Evolutionary conservation across 129 eudicot species (phyloP), one percentile per base, ranked within the genome.

Genomic region (Ambrosia artemisiifolia): DNA sequence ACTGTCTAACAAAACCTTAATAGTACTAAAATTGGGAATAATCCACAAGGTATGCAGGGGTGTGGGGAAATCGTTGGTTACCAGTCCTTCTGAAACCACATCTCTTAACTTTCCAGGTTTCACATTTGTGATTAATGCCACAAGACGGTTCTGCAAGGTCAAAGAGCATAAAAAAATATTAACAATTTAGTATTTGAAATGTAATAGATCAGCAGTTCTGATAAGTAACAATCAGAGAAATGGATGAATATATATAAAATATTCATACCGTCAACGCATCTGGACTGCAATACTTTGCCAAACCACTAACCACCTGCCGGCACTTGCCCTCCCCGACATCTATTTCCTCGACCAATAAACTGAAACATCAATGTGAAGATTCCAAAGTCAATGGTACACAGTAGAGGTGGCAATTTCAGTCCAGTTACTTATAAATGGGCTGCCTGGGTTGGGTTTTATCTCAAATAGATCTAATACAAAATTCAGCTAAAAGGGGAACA

Each of bases 11-110:
- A 24, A 24, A 24, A 24, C 28, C 28, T 24, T 24, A 24, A 24
- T 24, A 24, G 28, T 40, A 40, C 44, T 6, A 73, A 61, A 32
- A 61, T 36, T 32, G 30, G 68, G 44, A 40, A 40, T 1, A 6
- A 40, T 40, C 44, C 44, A 2, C 44, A 40, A 40, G 16, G 28
- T 42, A 48, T 55, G 75, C 60, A 67, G 8, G 53, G 38, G 65
- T 33, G 35, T 42, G 48, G 60, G 65, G 44, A 70, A 47, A 55
- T 71, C 42, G 78, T 70, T 17, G 1, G 2, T 16, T 90, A 95
- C 99, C 97, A 95, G 80, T 84, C 99, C 99, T 82, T 95, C 96
- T 5, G 99, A 95, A 85, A 86, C 85, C 68, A 95, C 96, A 83
- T 95, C 99, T 83, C 99, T 84, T 68, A 95, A 79, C 76, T 95